These are phyloP conservation scores for Apiospora aurea DNA, from an alignment of 2,329 filamentous ascomycete genomes.

Conservation along the genomic window DNA sequence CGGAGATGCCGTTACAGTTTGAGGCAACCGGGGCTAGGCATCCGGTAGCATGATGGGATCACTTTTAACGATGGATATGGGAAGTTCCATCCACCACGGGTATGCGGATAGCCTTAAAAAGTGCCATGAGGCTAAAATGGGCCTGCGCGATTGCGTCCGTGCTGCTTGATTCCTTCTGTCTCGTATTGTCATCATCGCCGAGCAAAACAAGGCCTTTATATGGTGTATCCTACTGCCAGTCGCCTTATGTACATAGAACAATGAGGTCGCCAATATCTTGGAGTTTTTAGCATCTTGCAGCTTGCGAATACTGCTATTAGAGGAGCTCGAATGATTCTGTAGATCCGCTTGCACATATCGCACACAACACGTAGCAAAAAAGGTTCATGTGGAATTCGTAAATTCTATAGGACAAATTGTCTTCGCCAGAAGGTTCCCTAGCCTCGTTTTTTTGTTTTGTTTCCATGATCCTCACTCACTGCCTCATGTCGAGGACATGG, in stretches of 20 bases:
- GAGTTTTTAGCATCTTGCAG: too few relatives aligned
- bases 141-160: neutral
- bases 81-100: slow-evolving; percentile 20
- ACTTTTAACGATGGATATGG: slow-evolving; percentile 14
- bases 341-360: neutral
- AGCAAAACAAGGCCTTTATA: neutral
- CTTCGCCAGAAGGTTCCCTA: slow-evolving; percentile 43
- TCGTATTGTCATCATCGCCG: neutral
- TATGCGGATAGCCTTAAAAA: slow-evolving; percentile 21
- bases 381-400: slow-evolving; percentile 30
- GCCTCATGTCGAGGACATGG: slow-evolving; percentile 41
- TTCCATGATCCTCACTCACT: slow-evolving; percentile 42
- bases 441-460: slow-evolving; percentile 27
- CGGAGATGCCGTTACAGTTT: slow-evolving; percentile 26
- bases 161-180: slow-evolving; percentile 6
- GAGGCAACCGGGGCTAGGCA: slow-evolving; percentile 17
- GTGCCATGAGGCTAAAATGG: slow-evolving; percentile 18
- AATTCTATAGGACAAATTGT: slow-evolving; percentile 46
- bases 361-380: neutral
- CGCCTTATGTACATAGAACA: neutral
- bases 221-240: neutral
- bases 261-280: too few relatives aligned
- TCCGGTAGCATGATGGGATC: slow-evolving; percentile 17
- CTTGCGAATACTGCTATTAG: neutral
- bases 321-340: too few relatives aligned